phyloP scores from a whole-genome alignment of 2,329 filamentous ascomycete species.

The Clarireedia paspali region DNA sequence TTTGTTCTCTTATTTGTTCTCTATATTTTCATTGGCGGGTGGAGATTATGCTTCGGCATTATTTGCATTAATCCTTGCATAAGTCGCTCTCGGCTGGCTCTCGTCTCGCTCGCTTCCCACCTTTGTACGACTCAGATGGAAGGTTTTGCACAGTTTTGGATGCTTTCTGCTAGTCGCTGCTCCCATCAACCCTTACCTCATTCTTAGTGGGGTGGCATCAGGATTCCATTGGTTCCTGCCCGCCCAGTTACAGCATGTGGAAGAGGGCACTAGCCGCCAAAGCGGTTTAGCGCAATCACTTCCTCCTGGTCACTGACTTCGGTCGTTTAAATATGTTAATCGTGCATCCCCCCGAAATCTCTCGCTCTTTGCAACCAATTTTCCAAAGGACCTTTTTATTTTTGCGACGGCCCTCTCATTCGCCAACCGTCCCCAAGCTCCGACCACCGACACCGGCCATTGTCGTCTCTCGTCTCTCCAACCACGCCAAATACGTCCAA shows the following conservation, averaged over 20 bases:
- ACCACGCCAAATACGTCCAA: too few species aligned
- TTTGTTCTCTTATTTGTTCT: neutral
- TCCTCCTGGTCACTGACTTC: neutral
- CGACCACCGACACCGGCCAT: neutral
- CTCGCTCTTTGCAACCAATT: constrained; percentile 10
- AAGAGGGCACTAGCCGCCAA: neutral
- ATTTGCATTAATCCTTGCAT: neutral
- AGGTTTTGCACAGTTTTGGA: too few species aligned
- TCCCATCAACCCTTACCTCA: neutral
- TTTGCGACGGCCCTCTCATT: constrained; percentile 9
- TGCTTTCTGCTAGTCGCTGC: too few species aligned
- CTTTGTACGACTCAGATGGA: too few species aligned
- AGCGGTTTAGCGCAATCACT: neutral
- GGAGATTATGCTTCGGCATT: neutral
- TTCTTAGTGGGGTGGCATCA: neutral
- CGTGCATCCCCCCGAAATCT: constrained; percentile 3
- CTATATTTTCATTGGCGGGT: neutral
- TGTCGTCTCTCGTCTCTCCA: too few species aligned
- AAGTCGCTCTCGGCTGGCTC: neutral
- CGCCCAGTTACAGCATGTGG: neutral
- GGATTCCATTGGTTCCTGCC: neutral
- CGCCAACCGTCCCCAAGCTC: neutral
- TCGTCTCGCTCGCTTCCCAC: too few species aligned
- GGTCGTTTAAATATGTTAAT: constrained; percentile 9
- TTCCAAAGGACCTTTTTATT: neutral